A percentile compares a stretch with the other conserved stretches of the same genome.
These are phyloP conservation scores for Trichoderma sp. DNA, from an alignment of 2,329 filamentous ascomycete species.

Conservation along the genomic window DNA sequence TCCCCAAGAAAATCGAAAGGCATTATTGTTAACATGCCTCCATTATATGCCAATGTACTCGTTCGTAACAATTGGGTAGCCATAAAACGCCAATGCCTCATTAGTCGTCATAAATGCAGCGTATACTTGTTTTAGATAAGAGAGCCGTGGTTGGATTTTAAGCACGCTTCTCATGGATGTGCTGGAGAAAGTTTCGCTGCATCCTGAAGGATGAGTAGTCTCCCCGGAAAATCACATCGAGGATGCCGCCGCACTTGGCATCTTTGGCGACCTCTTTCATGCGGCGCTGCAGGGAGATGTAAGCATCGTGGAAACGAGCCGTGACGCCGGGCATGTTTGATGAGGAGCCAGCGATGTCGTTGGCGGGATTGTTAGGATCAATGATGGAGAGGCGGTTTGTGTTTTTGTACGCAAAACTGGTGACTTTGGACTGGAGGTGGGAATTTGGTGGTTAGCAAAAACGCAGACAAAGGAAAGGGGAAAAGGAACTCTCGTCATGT, in stretches of 20 bases:
- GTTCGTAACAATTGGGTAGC: slow-evolving; percentile 2
- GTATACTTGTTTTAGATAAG: slow-evolving; percentile 22
- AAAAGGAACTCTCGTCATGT: too few species aligned
- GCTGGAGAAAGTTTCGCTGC: slow-evolving; percentile 63
- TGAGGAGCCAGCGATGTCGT: slow-evolving; percentile 90
- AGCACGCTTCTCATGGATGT: slow-evolving; percentile 46
- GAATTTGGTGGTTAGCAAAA: not conserved
- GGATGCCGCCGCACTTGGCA: slow-evolving; percentile 45
- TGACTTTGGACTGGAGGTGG: slow-evolving; percentile 41
- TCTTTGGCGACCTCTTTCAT: slow-evolving; percentile 52
- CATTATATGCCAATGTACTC: slow-evolving; percentile 16
- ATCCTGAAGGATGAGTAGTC: slow-evolving; percentile 73
- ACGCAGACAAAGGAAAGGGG: not conserved
- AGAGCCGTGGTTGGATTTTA: slow-evolving; percentile 27
- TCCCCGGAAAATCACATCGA: slow-evolving; percentile 70
- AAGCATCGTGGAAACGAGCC: slow-evolving; percentile 66
- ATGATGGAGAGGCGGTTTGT: slow-evolving; percentile 76
- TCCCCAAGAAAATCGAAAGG: not conserved
- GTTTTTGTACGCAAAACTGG: slow-evolving; percentile 55
- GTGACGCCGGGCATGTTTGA: slow-evolving; percentile 66
- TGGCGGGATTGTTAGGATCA: slow-evolving; percentile 80
- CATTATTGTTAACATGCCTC: not conserved
- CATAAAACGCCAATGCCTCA: slow-evolving; percentile 17
- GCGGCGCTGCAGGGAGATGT: slow-evolving; percentile 53
- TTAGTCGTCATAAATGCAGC: not conserved